phyloP scores from a whole-genome alignment of 352 stramenopile genomes.

The Pythium graminicola region DNA sequence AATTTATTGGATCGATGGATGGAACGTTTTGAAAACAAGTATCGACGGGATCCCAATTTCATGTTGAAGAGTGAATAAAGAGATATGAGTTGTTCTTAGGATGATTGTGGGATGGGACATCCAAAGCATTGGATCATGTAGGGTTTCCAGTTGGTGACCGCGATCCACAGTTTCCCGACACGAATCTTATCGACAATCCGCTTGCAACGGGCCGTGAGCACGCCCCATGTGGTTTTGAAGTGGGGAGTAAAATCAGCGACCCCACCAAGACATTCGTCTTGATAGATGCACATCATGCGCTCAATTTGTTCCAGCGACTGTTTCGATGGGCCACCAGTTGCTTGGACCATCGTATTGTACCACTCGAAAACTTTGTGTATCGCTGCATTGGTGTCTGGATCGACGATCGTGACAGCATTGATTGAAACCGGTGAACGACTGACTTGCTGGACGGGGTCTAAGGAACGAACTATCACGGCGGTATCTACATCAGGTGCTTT shows the following conservation, averaged over 20 bases:
- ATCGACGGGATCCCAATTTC: slow-evolving; percentile 77
- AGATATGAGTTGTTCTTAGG: background rate
- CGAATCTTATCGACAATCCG: slow-evolving; percentile 20
- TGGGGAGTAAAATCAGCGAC: slow-evolving; percentile 21
- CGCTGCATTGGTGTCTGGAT: background rate
- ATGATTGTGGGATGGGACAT: slow-evolving; percentile 7
- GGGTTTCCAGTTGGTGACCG: slow-evolving; percentile 20
- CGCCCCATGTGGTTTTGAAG: slow-evolving; percentile 24
- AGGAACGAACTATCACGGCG: background rate
- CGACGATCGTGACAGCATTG: slow-evolving; percentile 6
- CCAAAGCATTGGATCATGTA: slow-evolving; percentile 20
- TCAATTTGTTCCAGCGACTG: slow-evolving; percentile 8
- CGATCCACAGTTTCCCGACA: slow-evolving; percentile 8
- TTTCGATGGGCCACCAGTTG: slow-evolving; percentile 8
- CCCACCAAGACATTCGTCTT: slow-evolving; percentile 26
- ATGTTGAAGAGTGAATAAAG: slow-evolving; percentile 55
- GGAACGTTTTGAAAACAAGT: slow-evolving; percentile 72
- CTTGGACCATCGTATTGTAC: slow-evolving; percentile 8
- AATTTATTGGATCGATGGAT: slow-evolving; percentile 85
- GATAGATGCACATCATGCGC: slow-evolving; percentile 24
- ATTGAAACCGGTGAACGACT: background rate
- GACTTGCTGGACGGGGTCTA: slow-evolving; percentile 10
- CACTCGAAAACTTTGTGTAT: slow-evolving; percentile 16
- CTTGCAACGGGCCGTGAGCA: slow-evolving; percentile 22
- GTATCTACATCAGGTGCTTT: background rate